These are phyloP conservation scores for Chlorella sp. DNA, from an alignment of 139 green algal genomes.

Conservation along the genomic window DNA sequence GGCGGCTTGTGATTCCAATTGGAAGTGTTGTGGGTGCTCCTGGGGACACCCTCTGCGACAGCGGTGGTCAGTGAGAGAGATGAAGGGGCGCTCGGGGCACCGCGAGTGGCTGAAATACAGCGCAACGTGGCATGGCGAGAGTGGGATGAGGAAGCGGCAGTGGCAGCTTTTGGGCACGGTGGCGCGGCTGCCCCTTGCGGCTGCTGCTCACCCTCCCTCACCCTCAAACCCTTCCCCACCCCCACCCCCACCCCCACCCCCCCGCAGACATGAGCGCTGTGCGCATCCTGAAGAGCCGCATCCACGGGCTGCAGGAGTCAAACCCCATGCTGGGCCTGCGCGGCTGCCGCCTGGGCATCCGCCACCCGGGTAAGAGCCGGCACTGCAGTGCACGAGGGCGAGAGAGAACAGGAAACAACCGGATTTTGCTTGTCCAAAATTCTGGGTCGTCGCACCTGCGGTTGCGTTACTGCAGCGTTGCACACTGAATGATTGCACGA, in stretches of 20 bases:
- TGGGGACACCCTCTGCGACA: too few species aligned
- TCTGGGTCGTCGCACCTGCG: too few species aligned
- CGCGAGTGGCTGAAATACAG: too few species aligned
- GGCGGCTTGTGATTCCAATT: too few species aligned
- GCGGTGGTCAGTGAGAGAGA: slow-evolving; percentile 66
- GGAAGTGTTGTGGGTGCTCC: too few species aligned
- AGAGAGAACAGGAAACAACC: too few species aligned
- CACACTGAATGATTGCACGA: too few species aligned
- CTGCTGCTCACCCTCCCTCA: background rate
- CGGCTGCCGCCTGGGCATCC: slow-evolving; percentile 89
- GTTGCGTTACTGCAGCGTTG: background rate
- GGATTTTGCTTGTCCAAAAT: too few species aligned
- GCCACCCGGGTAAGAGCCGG: slow-evolving; percentile 66
- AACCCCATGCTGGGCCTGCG: slow-evolving; percentile 93
- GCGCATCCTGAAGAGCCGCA: slow-evolving; percentile 57
- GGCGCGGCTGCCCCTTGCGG: background rate
- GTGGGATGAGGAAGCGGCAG: too few species aligned
- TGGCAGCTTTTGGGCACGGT: too few species aligned
- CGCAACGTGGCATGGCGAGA: too few species aligned
- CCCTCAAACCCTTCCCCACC: background rate
- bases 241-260: background rate
- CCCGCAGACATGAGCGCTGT: slow-evolving; percentile 36
- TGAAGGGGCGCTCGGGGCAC: slow-evolving; percentile 32
- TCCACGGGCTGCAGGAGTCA: slow-evolving; percentile 80
- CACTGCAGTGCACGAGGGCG: too few species aligned